Evolutionary conservation across 2,329 filamentous ascomycete genomes (phyloP).

Genomic region (Colletotrichum phormii): DNA sequence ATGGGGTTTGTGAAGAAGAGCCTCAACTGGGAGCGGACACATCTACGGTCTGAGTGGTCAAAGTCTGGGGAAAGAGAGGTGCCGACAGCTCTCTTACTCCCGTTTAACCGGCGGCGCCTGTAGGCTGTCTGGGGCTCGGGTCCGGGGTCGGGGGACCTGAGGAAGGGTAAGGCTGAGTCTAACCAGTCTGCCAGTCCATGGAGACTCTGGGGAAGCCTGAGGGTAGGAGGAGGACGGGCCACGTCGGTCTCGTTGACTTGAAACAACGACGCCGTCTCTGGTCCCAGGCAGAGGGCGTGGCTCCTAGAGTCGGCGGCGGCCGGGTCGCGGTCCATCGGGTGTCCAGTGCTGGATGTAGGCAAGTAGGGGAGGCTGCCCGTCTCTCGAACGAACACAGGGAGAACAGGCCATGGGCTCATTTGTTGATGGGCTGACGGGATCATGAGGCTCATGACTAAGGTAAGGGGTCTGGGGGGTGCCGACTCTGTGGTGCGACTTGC

Average conservation of each 20-base stretch:
- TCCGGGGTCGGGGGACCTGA: not conserved
- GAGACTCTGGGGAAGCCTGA: not conserved
- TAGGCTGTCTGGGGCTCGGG: not conserved
- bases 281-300: not conserved
- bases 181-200: not conserved
- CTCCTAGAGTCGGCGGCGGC: not conserved
- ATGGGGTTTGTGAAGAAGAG: not conserved
- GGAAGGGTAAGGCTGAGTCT: not conserved
- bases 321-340: not conserved
- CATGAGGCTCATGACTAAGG: too few relatives aligned
- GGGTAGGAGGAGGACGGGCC: not conserved
- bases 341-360: not conserved
- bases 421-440: too few relatives aligned
- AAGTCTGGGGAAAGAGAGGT: not conserved
- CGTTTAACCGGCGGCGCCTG: not conserved
- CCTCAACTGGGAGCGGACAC: not conserved
- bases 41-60: not conserved
- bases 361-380: slow-evolving; percentile 12
- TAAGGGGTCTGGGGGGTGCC: not conserved
- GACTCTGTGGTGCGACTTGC: not conserved
- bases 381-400: not conserved
- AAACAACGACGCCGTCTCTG: slow-evolving; percentile 1
- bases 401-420: not conserved
- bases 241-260: slow-evolving; percentile 2
- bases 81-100: not conserved